These are phyloP conservation scores for Tricholoma saponaceum DNA, from an alignment of 768 basidiomycete genomes.

Conservation along the genomic window DNA sequence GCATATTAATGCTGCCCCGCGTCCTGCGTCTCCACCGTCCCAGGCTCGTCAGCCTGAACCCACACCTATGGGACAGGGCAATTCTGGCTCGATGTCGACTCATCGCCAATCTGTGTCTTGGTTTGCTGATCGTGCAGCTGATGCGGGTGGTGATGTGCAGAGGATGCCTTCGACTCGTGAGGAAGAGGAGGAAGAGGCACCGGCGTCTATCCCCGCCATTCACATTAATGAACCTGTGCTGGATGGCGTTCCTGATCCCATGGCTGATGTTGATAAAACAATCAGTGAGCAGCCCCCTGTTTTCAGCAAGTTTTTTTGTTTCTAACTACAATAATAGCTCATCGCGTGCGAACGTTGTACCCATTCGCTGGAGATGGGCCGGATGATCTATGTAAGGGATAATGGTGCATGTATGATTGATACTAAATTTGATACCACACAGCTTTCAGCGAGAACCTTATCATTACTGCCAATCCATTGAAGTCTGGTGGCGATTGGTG, in stretches of 20 bases:
- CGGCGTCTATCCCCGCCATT: constrained; percentile 47
- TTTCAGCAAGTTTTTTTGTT: background rate
- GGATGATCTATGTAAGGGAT: constrained; percentile 78
- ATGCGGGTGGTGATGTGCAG: constrained; percentile 41
- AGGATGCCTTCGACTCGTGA: constrained; percentile 51
- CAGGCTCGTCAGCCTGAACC: constrained; percentile 24
- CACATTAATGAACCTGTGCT: constrained; percentile 44
- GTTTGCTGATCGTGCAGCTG: constrained; percentile 84
- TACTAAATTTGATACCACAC: background rate
- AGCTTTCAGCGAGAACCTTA: constrained; percentile 80
- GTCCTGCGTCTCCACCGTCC: constrained; percentile 38
- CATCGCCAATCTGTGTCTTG: constrained; percentile 86
- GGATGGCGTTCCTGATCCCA: constrained; percentile 42
- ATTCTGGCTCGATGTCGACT: constrained; percentile 25
- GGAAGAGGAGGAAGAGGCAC: constrained; percentile 53
- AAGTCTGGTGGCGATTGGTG: constrained; percentile 90
- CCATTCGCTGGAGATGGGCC: constrained; percentile 80
- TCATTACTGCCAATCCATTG: constrained; percentile 80
- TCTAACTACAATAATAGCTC: constrained; percentile 37
- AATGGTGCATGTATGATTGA: background rate
- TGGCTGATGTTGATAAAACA: constrained; percentile 71
- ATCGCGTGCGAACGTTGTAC: constrained; percentile 78
- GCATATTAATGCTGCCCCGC: constrained; percentile 56
- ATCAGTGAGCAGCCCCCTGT: constrained; percentile 40
- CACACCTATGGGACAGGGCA: constrained; percentile 21